Base-by-base conservation (phyloP, 768 basidiomycete species). In the Coprinopsis marcescibilis region DNA sequence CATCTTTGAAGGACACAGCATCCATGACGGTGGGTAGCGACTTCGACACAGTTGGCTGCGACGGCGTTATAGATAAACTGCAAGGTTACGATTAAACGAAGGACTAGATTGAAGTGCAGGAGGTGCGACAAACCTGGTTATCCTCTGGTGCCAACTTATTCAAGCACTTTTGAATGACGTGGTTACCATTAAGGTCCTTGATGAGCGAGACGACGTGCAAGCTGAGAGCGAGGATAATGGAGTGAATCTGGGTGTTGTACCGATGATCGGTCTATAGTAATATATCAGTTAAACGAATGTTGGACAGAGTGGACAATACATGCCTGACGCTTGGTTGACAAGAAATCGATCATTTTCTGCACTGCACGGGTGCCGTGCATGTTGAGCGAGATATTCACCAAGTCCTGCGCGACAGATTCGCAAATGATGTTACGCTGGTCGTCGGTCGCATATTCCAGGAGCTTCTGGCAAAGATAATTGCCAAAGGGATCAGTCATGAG, bases 291-390 rank as follows among this genome's bases (percentile, higher is more conserved):
- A 64, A 55, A 62, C 55, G 55, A n/a, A n/a, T n/a, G n/a, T n/a
- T n/a, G n/a, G n/a, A n/a, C 40, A 46, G 56, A 52, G 49, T 43
- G 55, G 52, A 53, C n/a, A 60, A 44, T 52, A 80, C 84, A 78
- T 71, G 73, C 89, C 87, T 93, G 91, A 60, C 96, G 75, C 58
- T 89, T 83, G 45, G 90, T 92, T 17, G 94, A 95, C 61, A 99
- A 70, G 74, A 96, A 98, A 66, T 99, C 96, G 53, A 99, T 96
- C 95, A 98, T 98, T 73, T 98, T 98, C 72, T 99, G 96, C 49
- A 98, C 96, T 21, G 96, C 96, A 51, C 96, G 84, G 25, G 96
- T 99, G 25, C 96, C 96, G 66, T 99, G 96, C 96, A 99, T 99
- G 69, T 99, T 99, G 52, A 99, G 75, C 26, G 93, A 96, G 60